Evolutionary conservation across 495 filamentous ascomycete genomes (phyloP).

Genomic region (Penicillium subrubescens): DNA sequence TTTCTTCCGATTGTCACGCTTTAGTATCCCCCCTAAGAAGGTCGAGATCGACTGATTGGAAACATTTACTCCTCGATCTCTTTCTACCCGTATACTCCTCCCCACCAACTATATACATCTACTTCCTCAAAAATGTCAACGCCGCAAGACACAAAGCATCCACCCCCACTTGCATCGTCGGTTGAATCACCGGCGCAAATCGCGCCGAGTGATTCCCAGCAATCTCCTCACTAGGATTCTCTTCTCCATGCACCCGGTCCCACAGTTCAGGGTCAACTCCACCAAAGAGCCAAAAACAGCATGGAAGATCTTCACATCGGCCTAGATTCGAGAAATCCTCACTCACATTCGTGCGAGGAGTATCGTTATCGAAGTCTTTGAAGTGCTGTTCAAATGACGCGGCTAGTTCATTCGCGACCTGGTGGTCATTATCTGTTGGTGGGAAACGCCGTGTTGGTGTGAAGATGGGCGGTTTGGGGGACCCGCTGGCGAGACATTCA

Average conservation of each 20-base stretch:
- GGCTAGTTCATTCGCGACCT: conserved; percentile 30
- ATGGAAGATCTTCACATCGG: conserved; percentile 38
- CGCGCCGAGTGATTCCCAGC: conserved; percentile 59
- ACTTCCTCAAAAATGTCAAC: conserved; percentile 49
- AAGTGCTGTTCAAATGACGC: conserved; percentile 42
- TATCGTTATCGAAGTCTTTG: conserved; percentile 43
- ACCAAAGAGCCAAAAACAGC: conserved; percentile 51
- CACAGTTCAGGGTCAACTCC: conserved; percentile 45
- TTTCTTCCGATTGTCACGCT: no score
- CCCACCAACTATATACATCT: neutral
- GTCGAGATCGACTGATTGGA: no score
- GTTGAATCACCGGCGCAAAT: conserved; percentile 65
- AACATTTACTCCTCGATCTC: no score
- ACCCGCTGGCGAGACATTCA: conserved; percentile 51
- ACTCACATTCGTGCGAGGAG: conserved; percentile 39
- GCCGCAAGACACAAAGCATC: conserved; percentile 60
- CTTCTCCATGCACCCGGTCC: conserved; percentile 39
- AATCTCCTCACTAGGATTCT: conserved; percentile 32
- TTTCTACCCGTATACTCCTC: neutral
- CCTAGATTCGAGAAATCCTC: conserved; percentile 52
- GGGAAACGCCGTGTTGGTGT: conserved; percentile 48
- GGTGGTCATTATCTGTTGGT: conserved; percentile 43
- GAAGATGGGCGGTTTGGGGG: conserved; percentile 46
- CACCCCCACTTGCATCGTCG: conserved; percentile 57
- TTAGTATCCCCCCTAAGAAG: no score